Conservation (phyloP, 345 rosid species). For the Euclidium syriacum region DNA sequence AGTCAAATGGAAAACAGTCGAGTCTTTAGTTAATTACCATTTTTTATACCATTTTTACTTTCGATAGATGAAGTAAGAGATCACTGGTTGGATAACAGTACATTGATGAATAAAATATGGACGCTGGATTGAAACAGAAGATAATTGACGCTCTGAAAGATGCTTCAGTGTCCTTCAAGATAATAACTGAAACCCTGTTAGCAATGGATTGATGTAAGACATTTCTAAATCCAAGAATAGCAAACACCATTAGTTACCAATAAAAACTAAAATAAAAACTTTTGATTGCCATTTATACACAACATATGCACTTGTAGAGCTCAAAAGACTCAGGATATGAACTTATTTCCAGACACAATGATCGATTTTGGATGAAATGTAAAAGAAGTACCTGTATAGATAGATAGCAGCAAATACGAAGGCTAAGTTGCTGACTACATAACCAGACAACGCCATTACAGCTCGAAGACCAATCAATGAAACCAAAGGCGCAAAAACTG, state of each 20-base stretch:
- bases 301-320: not conserved
- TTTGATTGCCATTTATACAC: not conserved
- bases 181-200: conserved; percentile 64
- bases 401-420: conserved; percentile 53
- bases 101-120: conserved; percentile 84
- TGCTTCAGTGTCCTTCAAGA: conserved; percentile 63
- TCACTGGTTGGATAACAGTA: conserved; percentile 32
- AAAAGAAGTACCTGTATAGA: conserved; percentile 39
- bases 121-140: conserved; percentile 92
- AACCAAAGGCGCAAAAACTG: conserved; percentile 75
- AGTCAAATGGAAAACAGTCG: not conserved
- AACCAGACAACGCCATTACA: conserved; percentile 75
- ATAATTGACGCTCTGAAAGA: conserved; percentile 64
- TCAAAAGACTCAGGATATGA: not conserved
- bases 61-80: not conserved
- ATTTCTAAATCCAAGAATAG: not conserved
- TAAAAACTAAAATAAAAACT: not conserved
- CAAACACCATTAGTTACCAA: not conserved
- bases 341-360: not conserved
- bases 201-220: conserved; percentile 23
- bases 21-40: not conserved
- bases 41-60: not conserved
- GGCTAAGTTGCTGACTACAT: conserved; percentile 56
- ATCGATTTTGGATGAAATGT: too few species aligned
- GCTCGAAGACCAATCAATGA: conserved; percentile 69